These are phyloP conservation scores for Boeremia lycopersici DNA, from an alignment of 2,329 filamentous ascomycete genomes.

Conservation along the genomic window DNA sequence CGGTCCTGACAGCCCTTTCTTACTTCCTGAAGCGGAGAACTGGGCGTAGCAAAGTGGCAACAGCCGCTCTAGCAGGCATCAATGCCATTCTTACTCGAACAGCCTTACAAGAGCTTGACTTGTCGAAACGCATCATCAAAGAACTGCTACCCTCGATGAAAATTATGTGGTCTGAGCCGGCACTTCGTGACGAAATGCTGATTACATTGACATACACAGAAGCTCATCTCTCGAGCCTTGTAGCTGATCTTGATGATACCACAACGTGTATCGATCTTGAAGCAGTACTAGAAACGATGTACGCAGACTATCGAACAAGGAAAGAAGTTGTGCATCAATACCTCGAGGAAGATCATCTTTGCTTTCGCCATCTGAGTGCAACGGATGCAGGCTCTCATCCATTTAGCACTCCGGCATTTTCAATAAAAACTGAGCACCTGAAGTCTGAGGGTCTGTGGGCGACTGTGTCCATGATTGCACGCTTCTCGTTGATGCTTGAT, in stretches of 20 bases:
- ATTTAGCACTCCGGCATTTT: slow-evolving; percentile 37
- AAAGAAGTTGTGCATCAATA: slow-evolving; percentile 57
- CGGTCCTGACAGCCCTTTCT: slow-evolving; percentile 63
- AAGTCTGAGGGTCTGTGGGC: slow-evolving; percentile 46
- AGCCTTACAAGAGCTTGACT: slow-evolving; percentile 69
- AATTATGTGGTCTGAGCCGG: slow-evolving; percentile 70
- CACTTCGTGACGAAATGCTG: slow-evolving; percentile 76
- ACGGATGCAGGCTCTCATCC: slow-evolving; percentile 35
- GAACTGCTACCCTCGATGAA: slow-evolving; percentile 73
- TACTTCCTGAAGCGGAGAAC: slow-evolving; percentile 67
- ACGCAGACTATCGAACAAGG: slow-evolving; percentile 76
- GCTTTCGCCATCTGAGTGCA: slow-evolving; percentile 50
- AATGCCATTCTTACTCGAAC: slow-evolving; percentile 72
- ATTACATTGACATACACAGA: slow-evolving; percentile 69
- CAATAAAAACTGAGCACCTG: slow-evolving; percentile 40
- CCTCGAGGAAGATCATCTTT: slow-evolving; percentile 79
- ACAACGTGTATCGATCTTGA: slow-evolving; percentile 56
- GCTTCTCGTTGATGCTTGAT: slow-evolving; percentile 45
- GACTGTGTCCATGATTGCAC: slow-evolving; percentile 48
- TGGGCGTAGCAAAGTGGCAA: slow-evolving; percentile 70
- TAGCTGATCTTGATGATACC: slow-evolving; percentile 33
- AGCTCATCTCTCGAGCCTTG: slow-evolving; percentile 46
- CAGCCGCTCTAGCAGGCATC: slow-evolving; percentile 75
- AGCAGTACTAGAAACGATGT: slow-evolving; percentile 73
- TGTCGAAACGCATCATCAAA: slow-evolving; percentile 65